Evolutionary conservation across 1,139 yeast genomes (phyloP).

Genomic region (Saccharomyces pastorianus): DNA sequence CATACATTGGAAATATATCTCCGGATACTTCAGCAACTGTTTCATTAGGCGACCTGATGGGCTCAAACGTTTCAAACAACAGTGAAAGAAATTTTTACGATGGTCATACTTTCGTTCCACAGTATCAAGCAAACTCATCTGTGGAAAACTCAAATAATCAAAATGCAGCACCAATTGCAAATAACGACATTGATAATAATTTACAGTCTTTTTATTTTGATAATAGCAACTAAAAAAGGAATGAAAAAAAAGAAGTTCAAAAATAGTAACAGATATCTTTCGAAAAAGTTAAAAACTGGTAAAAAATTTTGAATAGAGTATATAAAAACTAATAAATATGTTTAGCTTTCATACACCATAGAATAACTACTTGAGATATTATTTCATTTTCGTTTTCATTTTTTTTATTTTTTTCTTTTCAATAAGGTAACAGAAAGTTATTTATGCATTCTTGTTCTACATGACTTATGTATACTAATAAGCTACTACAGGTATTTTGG

Average conservation of each 20-base stretch:
- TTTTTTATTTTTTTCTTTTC: neutral
- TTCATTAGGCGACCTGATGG: constrained; percentile 6
- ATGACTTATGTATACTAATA: neutral
- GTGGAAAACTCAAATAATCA: neutral
- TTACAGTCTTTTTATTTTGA: constrained; percentile 6
- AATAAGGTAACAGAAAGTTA: neutral
- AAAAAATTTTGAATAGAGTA: neutral
- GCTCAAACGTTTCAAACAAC: neutral
- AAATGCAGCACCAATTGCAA: constrained; percentile 1
- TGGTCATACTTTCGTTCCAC: neutral
- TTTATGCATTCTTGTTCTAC: neutral
- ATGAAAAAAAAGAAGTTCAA: neutral
- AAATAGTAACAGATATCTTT: neutral
- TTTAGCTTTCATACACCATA: neutral
- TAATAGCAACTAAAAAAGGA: constrained; percentile 2
- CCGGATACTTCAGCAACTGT: constrained; percentile 9
- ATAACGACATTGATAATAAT: constrained; percentile 8
- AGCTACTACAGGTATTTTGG: constrained; percentile 12
- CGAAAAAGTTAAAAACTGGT: neutral
- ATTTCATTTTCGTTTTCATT: neutral
- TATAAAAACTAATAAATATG: neutral
- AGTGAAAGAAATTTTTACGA: neutral
- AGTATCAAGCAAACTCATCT: neutral
- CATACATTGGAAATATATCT: constrained; percentile 5
- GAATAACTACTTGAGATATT: neutral